Evolutionary conservation across 345 rosid species (phyloP).

Genomic region (Linum tenue): DNA sequence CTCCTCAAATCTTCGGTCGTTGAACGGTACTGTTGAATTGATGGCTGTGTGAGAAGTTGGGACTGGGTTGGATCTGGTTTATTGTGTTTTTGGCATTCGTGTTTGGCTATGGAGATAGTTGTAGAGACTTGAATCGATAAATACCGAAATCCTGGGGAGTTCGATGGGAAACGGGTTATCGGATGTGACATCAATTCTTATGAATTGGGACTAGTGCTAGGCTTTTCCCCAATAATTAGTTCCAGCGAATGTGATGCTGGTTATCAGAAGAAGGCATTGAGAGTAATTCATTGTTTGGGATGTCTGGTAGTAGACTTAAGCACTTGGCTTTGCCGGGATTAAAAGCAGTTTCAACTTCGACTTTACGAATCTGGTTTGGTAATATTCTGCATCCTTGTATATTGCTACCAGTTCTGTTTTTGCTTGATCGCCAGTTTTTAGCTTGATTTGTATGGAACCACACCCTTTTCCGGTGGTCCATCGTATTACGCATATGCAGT

Average conservation of each 20-base stretch:
- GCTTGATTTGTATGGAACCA: neutral
- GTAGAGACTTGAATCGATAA: neutral
- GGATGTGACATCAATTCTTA: neutral
- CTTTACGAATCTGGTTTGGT: neutral
- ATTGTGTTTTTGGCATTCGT: neutral
- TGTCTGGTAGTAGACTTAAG: neutral
- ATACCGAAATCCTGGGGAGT: neutral
- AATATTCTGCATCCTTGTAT: neutral
- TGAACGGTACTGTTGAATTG: neutral
- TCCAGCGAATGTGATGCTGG: neutral
- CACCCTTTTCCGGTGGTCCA: too few relatives aligned
- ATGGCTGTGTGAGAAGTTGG: neutral
- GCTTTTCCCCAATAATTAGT: neutral
- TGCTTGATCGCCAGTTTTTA: neutral
- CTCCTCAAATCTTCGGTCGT: too few relatives aligned
- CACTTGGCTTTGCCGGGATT: neutral
- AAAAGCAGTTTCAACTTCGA: neutral
- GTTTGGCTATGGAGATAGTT: neutral
- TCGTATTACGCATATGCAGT: too few relatives aligned
- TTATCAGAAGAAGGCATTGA: neutral
- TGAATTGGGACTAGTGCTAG: neutral
- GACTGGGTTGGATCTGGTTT: neutral
- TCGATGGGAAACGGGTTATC: neutral
- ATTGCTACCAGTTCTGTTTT: neutral
- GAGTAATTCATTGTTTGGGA: neutral